Evolutionary conservation across 192 early-diverging fungal genomes (phyloP), one percentile per base, ranked within the genome.

Genomic region (Backusella parvicylindrica): DNA sequence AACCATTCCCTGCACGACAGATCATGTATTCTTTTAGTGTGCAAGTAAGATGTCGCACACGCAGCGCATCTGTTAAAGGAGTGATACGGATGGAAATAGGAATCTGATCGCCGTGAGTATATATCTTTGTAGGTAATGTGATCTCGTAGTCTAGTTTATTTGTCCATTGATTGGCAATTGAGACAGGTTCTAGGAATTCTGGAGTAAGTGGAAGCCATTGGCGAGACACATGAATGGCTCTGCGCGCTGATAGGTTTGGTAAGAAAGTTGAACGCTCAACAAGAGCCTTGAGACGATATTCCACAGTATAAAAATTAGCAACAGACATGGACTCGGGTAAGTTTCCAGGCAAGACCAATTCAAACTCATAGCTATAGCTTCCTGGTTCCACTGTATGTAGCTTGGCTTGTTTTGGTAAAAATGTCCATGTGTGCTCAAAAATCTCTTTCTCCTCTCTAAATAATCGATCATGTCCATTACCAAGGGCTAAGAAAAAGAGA

Each of bases 251-350:
- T 13, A 84, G 64, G 67, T 91, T 91, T 21, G 79, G 75, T 40
- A 86, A 80, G 63, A 91, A 89, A 13, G 75, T 76, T 15, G 82
- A 75, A 6, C 89, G 85, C 74, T 90, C 90, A 4, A 87, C 77
- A 8, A 78, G 56, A 0, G 89, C 90, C 37, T 81, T 79, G 64
- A 91, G 65, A 15, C 50, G 69, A 69, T 91, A 91, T 11, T 79
- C 60, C 11, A 90, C 78, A 28, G 75, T 76, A n/a, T 85, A 84
- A 64, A 84, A 56, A 13, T 86, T 77, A 32, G 64, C 71, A 11
- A 83, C 84, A 21, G 83, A 78, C 12, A 85, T 79, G 0, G 90
- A 85, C 71, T 91, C 90, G 5, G 90, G 90, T 49, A 89, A 75
- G 32, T 86, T 70, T 9, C 90, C 90, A 7, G 84, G 79, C 2